Conservation (phyloP, 2,329 filamentous ascomycete species). For the Karstenula rhodostoma region DNA sequence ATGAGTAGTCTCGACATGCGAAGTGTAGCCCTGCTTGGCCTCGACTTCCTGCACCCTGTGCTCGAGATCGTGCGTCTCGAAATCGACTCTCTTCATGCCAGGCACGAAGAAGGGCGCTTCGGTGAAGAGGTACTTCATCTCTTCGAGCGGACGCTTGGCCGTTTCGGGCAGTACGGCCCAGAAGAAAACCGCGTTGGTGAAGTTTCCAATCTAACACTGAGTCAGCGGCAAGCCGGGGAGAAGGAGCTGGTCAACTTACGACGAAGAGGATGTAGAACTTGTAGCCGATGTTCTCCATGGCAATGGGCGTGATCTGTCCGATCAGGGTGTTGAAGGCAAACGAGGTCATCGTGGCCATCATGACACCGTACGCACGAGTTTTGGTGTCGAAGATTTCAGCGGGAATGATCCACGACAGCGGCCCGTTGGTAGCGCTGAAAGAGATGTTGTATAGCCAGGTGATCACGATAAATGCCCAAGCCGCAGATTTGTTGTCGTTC, state of each 20-base stretch:
- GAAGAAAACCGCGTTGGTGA: slow-evolving; percentile 73
- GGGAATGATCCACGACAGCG: slow-evolving; percentile 69
- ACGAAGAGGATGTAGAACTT: slow-evolving; percentile 68
- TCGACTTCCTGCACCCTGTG: slow-evolving; percentile 63
- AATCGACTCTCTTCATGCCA: slow-evolving; percentile 63
- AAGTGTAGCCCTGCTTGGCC: slow-evolving; percentile 14
- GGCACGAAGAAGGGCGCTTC: slow-evolving; percentile 71
- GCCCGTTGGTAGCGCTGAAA: slow-evolving; percentile 75
- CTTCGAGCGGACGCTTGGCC: slow-evolving; percentile 68
- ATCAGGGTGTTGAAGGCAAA: slow-evolving; percentile 83
- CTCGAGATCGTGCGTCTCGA: slow-evolving; percentile 66
- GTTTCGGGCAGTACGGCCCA: slow-evolving; percentile 74
- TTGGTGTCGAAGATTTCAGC: slow-evolving; percentile 81
- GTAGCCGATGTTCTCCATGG: slow-evolving; percentile 64
- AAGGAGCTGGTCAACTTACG: slow-evolving; percentile 38
- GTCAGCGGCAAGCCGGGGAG: neutral
- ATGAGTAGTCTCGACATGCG: slow-evolving; percentile 6
- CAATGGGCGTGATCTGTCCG: slow-evolving; percentile 71
- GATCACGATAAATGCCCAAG: slow-evolving; percentile 78
- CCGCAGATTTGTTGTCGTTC: slow-evolving; percentile 62
- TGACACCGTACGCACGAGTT: slow-evolving; percentile 77
- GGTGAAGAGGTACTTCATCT: slow-evolving; percentile 73
- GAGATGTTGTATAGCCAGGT: slow-evolving; percentile 85
- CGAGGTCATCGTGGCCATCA: slow-evolving; percentile 74
- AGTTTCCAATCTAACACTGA: slow-evolving; percentile 65